These are phyloP conservation scores for Berkeleyomyces rouxiae DNA, from an alignment of 2,329 filamentous ascomycete genomes.

Conservation along the genomic window DNA sequence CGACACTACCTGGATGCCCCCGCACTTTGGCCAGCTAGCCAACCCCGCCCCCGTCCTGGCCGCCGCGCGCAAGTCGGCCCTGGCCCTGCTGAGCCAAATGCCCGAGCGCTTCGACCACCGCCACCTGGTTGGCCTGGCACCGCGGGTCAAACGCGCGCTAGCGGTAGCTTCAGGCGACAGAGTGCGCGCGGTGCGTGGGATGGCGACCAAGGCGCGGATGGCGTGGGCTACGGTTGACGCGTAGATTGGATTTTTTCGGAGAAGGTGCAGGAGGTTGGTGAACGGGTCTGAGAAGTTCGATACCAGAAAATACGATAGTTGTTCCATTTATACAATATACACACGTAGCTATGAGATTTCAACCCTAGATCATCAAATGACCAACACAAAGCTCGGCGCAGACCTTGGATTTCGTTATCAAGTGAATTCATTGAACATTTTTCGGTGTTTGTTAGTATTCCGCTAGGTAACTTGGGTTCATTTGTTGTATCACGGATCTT, in stretches of 20 bases:
- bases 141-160: constrained; percentile 30
- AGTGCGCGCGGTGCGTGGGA: constrained; percentile 34
- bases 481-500: not conserved
- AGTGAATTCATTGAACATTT: too few species aligned
- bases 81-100: constrained; percentile 30
- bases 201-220: constrained; percentile 31
- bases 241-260: not conserved
- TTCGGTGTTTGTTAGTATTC: not conserved
- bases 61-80: constrained; percentile 4
- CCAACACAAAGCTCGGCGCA: not conserved
- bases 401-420: too few species aligned
- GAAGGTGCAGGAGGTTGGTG: constrained; percentile 19
- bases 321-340: not conserved
- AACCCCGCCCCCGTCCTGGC: not conserved
- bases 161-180: constrained; percentile 35
- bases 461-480: not conserved
- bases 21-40: constrained; percentile 5
- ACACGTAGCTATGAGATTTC: not conserved
- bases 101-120: constrained; percentile 32
- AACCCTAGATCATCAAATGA: not conserved
- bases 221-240: constrained; percentile 27
- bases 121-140: constrained; percentile 28
- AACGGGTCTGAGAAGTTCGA: constrained; percentile 2
- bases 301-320: not conserved
- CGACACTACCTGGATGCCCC: constrained; percentile 20